Percentiles rank a stretch among this genome's conserved stretches.
Evolutionary conservation across 2,329 filamentous ascomycete species (phyloP).

Genomic region (Pyricularia sp.): DNA sequence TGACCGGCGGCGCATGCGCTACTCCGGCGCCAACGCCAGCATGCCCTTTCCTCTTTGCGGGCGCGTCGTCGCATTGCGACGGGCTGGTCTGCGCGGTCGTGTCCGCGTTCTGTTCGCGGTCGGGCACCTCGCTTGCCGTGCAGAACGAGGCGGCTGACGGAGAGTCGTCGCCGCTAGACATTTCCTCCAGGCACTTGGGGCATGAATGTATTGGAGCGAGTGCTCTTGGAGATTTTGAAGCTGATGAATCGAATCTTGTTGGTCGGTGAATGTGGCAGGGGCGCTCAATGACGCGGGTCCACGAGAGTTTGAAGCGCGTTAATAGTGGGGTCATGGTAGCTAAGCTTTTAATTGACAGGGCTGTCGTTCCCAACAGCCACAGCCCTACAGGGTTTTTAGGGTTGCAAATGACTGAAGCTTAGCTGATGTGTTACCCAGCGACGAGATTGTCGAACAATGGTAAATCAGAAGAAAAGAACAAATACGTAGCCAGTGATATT

Average conservation of each 20-base stretch:
- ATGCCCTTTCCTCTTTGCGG: background rate
- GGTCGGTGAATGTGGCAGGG: background rate
- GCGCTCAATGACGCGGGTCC: background rate
- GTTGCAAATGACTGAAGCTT: background rate
- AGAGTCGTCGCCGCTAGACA: background rate
- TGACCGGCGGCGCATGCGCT: conserved; percentile 6
- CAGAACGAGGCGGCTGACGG: background rate
- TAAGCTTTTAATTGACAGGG: background rate
- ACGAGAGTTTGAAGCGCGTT: background rate
- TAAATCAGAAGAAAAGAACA: too few relatives aligned
- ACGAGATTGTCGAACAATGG: background rate
- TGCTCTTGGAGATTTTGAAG: background rate
- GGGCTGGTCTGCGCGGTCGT: conserved; percentile 2
- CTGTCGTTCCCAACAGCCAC: background rate
- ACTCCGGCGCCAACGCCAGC: background rate
- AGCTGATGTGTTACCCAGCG: background rate
- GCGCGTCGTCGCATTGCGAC: background rate
- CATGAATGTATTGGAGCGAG: background rate
- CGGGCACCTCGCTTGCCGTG: conserved; percentile 2
- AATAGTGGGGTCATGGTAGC: background rate
- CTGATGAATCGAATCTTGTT: background rate
- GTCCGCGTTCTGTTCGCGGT: background rate
- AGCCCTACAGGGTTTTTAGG: background rate
- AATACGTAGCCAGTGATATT: too few relatives aligned
- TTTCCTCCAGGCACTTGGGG: background rate